A percentile compares a stretch with the other conserved stretches of the same genome.
Evolutionary conservation across 805 yeast genomes (phyloP).

Genomic region (Wickerhamomyces bisporus): DNA sequence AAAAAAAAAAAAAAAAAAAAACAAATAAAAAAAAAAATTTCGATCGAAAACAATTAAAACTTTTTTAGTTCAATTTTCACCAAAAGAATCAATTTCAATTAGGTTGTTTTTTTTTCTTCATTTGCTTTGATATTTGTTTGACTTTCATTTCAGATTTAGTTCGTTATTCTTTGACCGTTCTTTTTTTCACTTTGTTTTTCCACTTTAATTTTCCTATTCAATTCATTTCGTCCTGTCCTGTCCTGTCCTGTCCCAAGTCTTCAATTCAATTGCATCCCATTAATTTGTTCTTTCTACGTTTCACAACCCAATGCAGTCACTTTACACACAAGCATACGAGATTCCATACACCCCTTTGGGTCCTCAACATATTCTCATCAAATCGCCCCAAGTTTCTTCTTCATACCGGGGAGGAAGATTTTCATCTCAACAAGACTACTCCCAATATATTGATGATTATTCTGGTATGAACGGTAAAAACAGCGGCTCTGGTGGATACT

Average conservation of each 20-base stretch:
- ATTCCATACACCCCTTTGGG: conserved; percentile 19
- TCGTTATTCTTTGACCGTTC: background rate
- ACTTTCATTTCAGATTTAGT: background rate
- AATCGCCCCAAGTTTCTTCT: conserved; percentile 15
- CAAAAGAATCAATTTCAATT: too few relatives aligned
- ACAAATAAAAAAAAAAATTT: too few relatives aligned
- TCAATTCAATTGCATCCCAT: too few relatives aligned
- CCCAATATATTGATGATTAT: conserved; percentile 9
- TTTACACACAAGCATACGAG: conserved; percentile 19
- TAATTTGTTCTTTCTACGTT: too few relatives aligned
- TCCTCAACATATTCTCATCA: conserved; percentile 22
- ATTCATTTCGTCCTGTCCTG: background rate
- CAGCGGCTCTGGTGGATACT: background rate
- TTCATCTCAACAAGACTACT: conserved; percentile 12
- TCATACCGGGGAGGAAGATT: conserved; percentile 6
- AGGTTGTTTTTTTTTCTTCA: too few relatives aligned
- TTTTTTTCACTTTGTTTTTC: background rate
- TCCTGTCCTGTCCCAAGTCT: background rate
- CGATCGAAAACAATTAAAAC: too few relatives aligned
- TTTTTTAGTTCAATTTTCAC: too few relatives aligned
- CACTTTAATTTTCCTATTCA: background rate
- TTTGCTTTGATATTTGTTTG: too few relatives aligned
- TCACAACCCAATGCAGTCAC: conserved; percentile 17
- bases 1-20: too few relatives aligned
- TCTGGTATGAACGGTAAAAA: conserved; percentile 2